Evolutionary conservation across 257 asterid genomes (phyloP).

Genomic region (Solanum medicagineum): DNA sequence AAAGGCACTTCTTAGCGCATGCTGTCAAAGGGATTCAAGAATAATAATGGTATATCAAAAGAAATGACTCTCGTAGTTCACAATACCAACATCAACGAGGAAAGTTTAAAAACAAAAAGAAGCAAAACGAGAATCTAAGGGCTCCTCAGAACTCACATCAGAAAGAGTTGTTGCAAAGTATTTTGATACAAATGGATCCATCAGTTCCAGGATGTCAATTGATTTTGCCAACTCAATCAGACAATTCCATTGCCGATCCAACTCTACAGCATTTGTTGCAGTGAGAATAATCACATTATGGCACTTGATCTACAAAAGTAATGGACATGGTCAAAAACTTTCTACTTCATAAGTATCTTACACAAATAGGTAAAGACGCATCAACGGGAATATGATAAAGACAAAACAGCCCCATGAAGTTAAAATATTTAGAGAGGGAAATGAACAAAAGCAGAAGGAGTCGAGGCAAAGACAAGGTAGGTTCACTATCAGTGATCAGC

Average conservation of each 20-base stretch:
- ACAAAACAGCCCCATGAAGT: background rate
- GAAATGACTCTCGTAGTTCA: background rate
- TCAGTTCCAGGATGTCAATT: conserved; percentile 19
- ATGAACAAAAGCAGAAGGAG: background rate
- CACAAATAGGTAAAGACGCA: background rate
- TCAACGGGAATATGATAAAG: background rate
- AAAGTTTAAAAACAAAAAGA: background rate
- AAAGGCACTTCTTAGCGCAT: background rate
- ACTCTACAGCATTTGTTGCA: conserved; percentile 59
- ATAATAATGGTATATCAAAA: background rate
- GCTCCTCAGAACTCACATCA: conserved; percentile 39
- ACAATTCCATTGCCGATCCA: conserved; percentile 67
- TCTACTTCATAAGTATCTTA: background rate
- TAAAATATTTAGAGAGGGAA: background rate
- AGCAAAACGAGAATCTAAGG: background rate
- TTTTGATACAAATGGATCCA: conserved; percentile 52
- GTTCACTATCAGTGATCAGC: background rate
- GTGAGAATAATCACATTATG: conserved; percentile 64
- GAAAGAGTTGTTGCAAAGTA: conserved; percentile 36
- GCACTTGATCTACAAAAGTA: conserved; percentile 60
- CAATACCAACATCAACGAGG: background rate
- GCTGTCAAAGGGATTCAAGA: background rate
- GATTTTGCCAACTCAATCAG: conserved; percentile 40
- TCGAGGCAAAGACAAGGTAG: background rate
- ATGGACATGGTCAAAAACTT: background rate